Base-by-base conservation (phyloP, 768 basidiomycete species). In the Pisolithus microcarpus region DNA sequence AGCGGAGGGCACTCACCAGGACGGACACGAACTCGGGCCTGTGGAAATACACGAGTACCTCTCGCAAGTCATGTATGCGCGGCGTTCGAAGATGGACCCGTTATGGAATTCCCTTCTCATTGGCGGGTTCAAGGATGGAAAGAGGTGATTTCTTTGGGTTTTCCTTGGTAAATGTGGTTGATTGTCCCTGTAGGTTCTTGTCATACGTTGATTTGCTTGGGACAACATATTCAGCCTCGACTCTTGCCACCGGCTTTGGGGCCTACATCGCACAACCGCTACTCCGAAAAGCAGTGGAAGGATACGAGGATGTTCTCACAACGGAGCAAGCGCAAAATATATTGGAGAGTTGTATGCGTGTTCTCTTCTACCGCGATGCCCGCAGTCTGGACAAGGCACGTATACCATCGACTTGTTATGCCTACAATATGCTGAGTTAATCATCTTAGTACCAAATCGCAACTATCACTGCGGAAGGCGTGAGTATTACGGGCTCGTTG, bases 341-440 rank as follows among this genome's bases (percentile, higher is more conserved):
- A 52, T 64, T 99, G 48, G 81, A 87, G 61, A 81, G 87, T 46
- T 83, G 87, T 64, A 90, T 99, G 85, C 82, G 84, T 57, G 93
- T 98, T 15, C 77, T 99, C 44, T 98, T 85, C 71, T 99, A 99
- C 71, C 82, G 96, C 40, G 96, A 99, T 60, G 95, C 95, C 6
- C 78, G 95, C 58, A 91, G 89, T 73, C 72, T 94, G 67, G 88
- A 98, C 78, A 96, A 97, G 81, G 94, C 91, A 56, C 30, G 75
- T 62, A 40, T 23, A 5, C 11, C 43, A 30, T 26, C 54, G 16
- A 39, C 51, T 21, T 5, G 16, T 19, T 2, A 19, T 30, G 1
- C 11, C 34, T 39, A 1, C 24, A 45, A 7, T 38, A 36, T 10
- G 8, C 24, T 38, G 11, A 21, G 18, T 48, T 48, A 47, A 24